A percentile compares a stretch with the other conserved stretches of the same genome.
Conservation (phyloP, 208 protist genomes). For the Wallacemonas collosoma region DNA sequence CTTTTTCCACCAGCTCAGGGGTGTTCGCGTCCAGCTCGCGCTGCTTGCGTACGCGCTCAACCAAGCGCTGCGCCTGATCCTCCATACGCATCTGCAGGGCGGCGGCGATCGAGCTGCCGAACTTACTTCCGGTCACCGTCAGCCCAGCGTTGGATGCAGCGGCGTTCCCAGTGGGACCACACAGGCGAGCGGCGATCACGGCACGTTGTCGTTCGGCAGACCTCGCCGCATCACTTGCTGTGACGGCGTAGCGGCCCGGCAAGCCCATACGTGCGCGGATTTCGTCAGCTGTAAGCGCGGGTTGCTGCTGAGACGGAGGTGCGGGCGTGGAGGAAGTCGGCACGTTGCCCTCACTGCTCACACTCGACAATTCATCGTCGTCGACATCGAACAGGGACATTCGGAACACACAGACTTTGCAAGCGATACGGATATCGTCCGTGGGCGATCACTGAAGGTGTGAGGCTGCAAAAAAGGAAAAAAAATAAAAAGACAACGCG, state of each 20-base stretch:
- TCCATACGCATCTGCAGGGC: slow-evolving; percentile 45
- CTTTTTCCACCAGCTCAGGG: slow-evolving; percentile 50
- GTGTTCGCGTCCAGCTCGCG: slow-evolving; percentile 44
- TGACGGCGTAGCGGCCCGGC: slow-evolving; percentile 13
- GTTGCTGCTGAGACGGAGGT: neutral
- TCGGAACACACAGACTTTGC: too few relatives aligned
- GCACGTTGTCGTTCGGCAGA: neutral
- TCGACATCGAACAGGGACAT: slow-evolving; percentile 44
- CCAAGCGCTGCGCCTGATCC: slow-evolving; percentile 41
- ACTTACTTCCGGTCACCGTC: slow-evolving; percentile 28
- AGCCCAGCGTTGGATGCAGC: neutral
- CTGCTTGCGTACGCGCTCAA: slow-evolving; percentile 44
- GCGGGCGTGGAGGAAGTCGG: neutral
- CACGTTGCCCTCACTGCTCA: slow-evolving; percentile 21
- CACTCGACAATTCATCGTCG: slow-evolving; percentile 9
- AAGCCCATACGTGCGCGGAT: slow-evolving; percentile 29
- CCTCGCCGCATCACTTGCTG: slow-evolving; percentile 1
- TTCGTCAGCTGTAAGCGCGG: slow-evolving; percentile 16
- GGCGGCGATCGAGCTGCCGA: slow-evolving; percentile 60
- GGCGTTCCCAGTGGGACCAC: neutral
- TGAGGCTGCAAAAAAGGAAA: neutral
- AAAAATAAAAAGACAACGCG: slow-evolving; percentile 9
- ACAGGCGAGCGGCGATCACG: neutral
- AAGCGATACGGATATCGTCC: too few relatives aligned
- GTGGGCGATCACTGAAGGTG: neutral